Percentiles rank a stretch among this genome's conserved stretches.
These are phyloP conservation scores for Dactylis glomerata DNA, from an alignment of 176 grass and related monocot species.

Conservation along the genomic window DNA sequence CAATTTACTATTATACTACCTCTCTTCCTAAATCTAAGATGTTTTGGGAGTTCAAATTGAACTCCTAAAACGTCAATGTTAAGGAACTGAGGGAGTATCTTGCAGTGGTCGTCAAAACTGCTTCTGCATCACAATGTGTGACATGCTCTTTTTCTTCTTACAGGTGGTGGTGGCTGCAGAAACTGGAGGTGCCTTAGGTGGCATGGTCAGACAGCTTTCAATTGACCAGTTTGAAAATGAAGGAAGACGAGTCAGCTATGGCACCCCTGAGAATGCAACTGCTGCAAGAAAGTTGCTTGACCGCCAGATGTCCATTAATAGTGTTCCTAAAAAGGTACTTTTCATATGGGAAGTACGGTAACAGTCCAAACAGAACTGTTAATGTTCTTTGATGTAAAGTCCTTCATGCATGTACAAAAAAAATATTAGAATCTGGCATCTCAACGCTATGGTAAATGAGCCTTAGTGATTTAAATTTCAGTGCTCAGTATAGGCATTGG, in stretches of 20 bases:
- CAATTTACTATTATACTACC: neutral
- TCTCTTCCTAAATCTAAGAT: no score
- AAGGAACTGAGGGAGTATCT: no score
- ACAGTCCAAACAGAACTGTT: neutral
- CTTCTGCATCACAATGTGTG: slow-evolving; percentile 1
- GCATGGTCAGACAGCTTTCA: slow-evolving; percentile 97
- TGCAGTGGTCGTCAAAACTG: neutral
- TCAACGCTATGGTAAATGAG: neutral
- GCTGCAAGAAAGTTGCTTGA: slow-evolving; percentile 94
- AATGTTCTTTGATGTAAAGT: slow-evolving; percentile 14
- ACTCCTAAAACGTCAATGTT: no score
- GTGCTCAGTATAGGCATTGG: neutral
- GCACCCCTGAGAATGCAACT: slow-evolving; percentile 90
- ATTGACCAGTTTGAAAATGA: slow-evolving; percentile 99
- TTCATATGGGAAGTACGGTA: neutral
- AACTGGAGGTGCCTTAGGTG: slow-evolving; percentile 93
- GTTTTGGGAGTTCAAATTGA: no score
- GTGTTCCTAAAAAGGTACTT: slow-evolving; percentile 91
- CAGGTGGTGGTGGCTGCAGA: slow-evolving; percentile 98
- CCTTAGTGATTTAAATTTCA: neutral
- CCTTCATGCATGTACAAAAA: neutral
- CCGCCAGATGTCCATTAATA: slow-evolving; percentile 98
- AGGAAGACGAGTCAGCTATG: slow-evolving; percentile 96
- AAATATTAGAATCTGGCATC: slow-evolving; percentile 2
- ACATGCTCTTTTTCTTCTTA: neutral